Conservation (phyloP, 2,329 filamentous ascomycete species). For the Aspergillus flavus region DNA sequence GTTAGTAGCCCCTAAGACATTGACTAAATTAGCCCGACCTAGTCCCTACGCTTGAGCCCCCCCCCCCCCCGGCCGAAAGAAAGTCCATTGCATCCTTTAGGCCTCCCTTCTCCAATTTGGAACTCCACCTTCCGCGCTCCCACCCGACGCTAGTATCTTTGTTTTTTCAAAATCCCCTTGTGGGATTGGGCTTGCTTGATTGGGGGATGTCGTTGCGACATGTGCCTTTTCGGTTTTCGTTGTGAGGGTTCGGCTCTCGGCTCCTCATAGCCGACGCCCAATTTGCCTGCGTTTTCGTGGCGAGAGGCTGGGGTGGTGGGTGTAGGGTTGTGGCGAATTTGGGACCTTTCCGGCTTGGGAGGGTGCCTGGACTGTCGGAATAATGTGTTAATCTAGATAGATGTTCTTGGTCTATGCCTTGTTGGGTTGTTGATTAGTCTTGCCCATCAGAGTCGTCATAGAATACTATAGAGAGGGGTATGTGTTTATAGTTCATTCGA, state of each 20-base stretch:
- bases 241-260: neutral
- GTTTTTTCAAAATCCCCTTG: neutral
- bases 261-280: neutral
- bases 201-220: neutral
- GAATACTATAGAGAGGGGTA: neutral
- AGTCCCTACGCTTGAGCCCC: slow-evolving; percentile 1
- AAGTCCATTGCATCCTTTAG: neutral
- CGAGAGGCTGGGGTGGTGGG: neutral
- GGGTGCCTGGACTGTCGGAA: neutral
- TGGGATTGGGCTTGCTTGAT: neutral
- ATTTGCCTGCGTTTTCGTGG: neutral
- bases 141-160: slow-evolving; percentile 13
- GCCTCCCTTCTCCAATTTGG: neutral
- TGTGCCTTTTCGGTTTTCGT: neutral
- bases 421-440: neutral
- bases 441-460: neutral
- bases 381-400: neutral
- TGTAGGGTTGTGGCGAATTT: neutral
- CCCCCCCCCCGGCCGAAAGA: neutral
- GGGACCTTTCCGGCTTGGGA: neutral
- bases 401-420: neutral
- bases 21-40: neutral
- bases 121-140: slow-evolving; percentile 11
- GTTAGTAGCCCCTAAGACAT: neutral
- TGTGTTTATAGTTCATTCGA: neutral